A percentile compares a stretch with the other conserved stretches of the same genome.
These are phyloP conservation scores for Pseudonitzschia multiseries DNA, from an alignment of 108 stramenopile species.

Conservation along the genomic window DNA sequence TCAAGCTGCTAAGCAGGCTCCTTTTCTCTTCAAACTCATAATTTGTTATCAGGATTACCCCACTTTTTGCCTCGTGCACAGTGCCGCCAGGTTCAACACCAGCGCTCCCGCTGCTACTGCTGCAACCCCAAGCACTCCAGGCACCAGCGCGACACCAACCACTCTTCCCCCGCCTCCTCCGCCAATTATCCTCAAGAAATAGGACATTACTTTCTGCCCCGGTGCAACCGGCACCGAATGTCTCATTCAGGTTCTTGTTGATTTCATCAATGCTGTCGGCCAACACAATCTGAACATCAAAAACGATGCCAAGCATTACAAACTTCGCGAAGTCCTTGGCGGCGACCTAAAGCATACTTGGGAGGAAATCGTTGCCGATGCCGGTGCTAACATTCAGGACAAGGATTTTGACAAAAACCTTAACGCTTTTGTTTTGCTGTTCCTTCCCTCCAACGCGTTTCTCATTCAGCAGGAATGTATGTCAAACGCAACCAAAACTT, in stretches of 20 bases:
- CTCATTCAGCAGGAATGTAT: background rate
- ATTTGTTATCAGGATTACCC: background rate
- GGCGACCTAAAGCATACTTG: background rate
- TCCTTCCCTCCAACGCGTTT: background rate
- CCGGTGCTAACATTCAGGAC: background rate
- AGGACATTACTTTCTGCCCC: background rate
- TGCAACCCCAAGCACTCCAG: too few relatives aligned
- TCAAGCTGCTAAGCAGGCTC: background rate
- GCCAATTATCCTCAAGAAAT: background rate
- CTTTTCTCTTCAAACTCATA: background rate
- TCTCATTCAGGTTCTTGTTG: background rate
- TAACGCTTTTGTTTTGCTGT: background rate
- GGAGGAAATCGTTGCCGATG: background rate
- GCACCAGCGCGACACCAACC: too few relatives aligned
- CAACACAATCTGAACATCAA: background rate
- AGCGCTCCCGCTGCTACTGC: too few relatives aligned
- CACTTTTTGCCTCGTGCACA: background rate
- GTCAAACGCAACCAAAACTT: background rate
- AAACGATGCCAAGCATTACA: background rate
- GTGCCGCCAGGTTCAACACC: background rate
- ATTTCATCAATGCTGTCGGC: background rate
- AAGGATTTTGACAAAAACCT: background rate
- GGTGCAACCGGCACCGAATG: background rate
- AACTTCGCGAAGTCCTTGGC: background rate
- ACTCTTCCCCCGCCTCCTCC: too few relatives aligned